These are phyloP conservation scores for Wallacemonas sp. DNA, from an alignment of 208 protist genomes.

Conservation along the genomic window DNA sequence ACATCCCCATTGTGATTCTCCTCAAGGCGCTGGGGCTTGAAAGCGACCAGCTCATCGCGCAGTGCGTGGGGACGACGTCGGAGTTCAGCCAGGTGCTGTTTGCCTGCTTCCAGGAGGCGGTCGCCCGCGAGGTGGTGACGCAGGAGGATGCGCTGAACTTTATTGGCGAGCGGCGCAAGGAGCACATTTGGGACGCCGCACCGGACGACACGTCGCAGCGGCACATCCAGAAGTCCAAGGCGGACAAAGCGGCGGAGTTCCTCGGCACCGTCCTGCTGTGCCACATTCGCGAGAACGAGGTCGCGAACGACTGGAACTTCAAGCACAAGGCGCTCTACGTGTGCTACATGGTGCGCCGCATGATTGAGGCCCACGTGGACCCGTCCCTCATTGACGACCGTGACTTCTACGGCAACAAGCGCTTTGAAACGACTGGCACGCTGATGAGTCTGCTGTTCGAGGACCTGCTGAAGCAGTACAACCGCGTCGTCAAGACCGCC, in stretches of 20 bases:
- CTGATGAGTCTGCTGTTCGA: constrained; percentile 99
- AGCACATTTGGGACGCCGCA: constrained; percentile 66
- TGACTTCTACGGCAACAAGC: constrained; percentile 99
- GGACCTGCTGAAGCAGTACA: constrained; percentile 99
- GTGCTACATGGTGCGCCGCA: constrained; percentile 97
- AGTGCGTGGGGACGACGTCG: constrained; percentile 95
- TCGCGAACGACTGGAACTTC: constrained; percentile 96
- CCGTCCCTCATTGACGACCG: constrained; percentile 94
- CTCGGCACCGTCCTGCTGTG: constrained; percentile 93
- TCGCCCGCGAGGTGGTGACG: constrained; percentile 75
- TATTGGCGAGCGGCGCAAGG: constrained; percentile 95
- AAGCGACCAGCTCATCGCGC: constrained; percentile 98
- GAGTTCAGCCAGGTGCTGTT: constrained; percentile 91
- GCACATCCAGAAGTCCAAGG: constrained; percentile 80
- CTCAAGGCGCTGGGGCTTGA: constrained; percentile 98
- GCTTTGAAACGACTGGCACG: constrained; percentile 97
- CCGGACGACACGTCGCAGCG: constrained; percentile 64
- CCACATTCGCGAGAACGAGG: constrained; percentile 92
- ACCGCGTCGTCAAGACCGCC: constrained; percentile 94
- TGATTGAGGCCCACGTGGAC: constrained; percentile 95
- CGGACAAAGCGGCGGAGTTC: constrained; percentile 95
- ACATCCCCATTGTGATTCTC: constrained; percentile 97
- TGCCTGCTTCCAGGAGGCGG: constrained; percentile 97
- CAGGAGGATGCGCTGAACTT: constrained; percentile 96
- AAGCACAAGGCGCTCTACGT: constrained; percentile 97